Evolutionary conservation across 1,139 yeast genomes (phyloP).

Genomic region (Scheffersomyces insectosa): DNA sequence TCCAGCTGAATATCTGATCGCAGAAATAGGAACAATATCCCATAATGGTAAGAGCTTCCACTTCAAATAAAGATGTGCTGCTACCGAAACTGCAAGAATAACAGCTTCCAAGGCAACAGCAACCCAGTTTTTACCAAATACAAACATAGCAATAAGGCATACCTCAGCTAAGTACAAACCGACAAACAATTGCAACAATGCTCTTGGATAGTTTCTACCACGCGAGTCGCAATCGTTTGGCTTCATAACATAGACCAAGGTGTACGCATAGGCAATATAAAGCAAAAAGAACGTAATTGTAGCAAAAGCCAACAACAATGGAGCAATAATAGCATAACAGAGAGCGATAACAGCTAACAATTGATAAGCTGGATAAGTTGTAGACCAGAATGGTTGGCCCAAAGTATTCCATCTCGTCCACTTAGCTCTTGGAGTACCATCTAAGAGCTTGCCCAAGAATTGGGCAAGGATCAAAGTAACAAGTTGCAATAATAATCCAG

Average conservation of each 20-base stretch:
- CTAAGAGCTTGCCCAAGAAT: conserved; percentile 47
- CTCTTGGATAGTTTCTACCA: conserved; percentile 68
- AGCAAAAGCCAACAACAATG: conserved; percentile 50
- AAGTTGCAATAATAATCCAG: conserved; percentile 41
- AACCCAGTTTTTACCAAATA: conserved; percentile 73
- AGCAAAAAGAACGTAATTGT: conserved; percentile 44
- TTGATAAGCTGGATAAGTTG: conserved; percentile 41
- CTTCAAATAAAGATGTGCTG: conserved; percentile 57
- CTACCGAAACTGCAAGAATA: conserved; percentile 50
- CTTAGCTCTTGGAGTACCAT: conserved; percentile 43
- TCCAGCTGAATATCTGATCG: conserved; percentile 60
- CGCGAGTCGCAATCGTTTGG: conserved; percentile 56
- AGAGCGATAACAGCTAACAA: conserved; percentile 41
- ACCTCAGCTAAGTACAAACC: conserved; percentile 69
- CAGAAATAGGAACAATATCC: conserved; percentile 75
- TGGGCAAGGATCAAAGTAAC: conserved; percentile 48
- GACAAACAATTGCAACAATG: conserved; percentile 63
- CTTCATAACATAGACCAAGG: conserved; percentile 54
- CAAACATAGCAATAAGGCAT: conserved; percentile 66
- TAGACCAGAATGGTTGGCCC: conserved; percentile 45
- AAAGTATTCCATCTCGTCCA: conserved; percentile 46
- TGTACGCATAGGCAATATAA: conserved; percentile 63
- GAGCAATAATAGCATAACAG: conserved; percentile 44
- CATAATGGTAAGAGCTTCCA: conserved; percentile 59
- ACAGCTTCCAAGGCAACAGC: conserved; percentile 65